Percentiles rank a stretch among this genome's conserved stretches.
phyloP scores from a whole-genome alignment of 1,284 basidiomycete species.

The Schizophyllum amplum region DNA sequence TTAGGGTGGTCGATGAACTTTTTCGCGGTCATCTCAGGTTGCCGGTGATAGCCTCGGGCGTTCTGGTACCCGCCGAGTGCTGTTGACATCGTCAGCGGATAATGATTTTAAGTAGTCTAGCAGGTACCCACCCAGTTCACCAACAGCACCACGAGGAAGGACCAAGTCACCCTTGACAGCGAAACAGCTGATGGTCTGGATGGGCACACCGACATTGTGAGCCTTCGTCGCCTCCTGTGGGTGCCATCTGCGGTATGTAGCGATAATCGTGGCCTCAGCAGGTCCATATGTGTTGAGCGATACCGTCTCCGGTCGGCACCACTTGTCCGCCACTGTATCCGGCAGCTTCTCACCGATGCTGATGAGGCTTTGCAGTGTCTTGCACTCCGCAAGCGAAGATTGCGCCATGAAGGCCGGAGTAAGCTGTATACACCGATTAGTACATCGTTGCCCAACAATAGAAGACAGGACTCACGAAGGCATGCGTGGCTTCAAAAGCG shows the following conservation, averaged over 20 bases:
- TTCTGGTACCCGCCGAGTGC: constrained; percentile 8
- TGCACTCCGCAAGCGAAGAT: constrained; percentile 19
- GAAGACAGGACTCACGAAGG: constrained; percentile 4
- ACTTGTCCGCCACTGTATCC: constrained; percentile 25
- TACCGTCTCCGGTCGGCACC: constrained; percentile 20
- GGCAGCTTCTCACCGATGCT: constrained; percentile 28
- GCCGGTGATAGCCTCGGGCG: constrained; percentile 10
- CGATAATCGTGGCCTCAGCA: constrained; percentile 9
- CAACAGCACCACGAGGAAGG: constrained; percentile 25
- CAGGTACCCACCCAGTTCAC: constrained; percentile 19
- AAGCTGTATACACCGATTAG: constrained; percentile 8
- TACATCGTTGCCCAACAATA: neutral
- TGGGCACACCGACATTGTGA: constrained; percentile 25
- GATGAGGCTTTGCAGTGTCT: constrained; percentile 23
- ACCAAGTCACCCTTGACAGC: constrained; percentile 18
- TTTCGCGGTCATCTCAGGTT: constrained; percentile 9
- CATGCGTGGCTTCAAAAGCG: constrained; percentile 6
- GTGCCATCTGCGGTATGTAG: constrained; percentile 7
- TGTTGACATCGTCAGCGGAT: neutral
- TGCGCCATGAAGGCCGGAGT: constrained; percentile 28
- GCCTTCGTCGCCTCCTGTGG: constrained; percentile 22
- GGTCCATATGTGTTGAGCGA: constrained; percentile 9
- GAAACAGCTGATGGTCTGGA: constrained; percentile 23
- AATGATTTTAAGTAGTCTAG: neutral
- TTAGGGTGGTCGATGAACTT: constrained; percentile 9